Evolutionary conservation across 257 asterid genomes (phyloP).

Genomic region (Misopates orontium): DNA sequence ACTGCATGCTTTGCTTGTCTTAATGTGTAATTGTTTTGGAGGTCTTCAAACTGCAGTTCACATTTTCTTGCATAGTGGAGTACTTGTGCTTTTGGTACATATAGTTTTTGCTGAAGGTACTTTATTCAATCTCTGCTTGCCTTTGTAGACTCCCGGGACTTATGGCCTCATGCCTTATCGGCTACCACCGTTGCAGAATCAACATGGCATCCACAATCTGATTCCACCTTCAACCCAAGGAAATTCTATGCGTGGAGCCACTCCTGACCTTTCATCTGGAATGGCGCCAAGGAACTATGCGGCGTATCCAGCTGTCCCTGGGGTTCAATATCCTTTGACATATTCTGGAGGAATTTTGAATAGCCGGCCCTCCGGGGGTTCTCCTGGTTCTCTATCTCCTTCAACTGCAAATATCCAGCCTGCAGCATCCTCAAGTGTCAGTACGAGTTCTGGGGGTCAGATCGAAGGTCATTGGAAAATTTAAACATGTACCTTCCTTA

Average conservation of each 20-base stretch:
- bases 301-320: conserved; percentile 54
- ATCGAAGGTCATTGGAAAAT: conserved; percentile 64
- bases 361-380: conserved; percentile 48
- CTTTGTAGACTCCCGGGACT: conserved; percentile 76
- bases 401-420: conserved; percentile 55
- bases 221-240: conserved; percentile 70
- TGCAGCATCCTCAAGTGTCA: conserved; percentile 93
- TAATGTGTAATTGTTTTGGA: not conserved
- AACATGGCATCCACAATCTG: conserved; percentile 59
- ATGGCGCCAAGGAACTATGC: conserved; percentile 67
- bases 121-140: conserved; percentile 34
- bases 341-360: conserved; percentile 61
- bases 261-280: conserved; percentile 70
- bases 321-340: conserved; percentile 71
- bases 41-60: conserved; percentile 4
- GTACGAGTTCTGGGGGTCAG: conserved; percentile 68
- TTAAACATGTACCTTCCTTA: conserved; percentile 22
- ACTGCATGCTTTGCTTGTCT: not conserved
- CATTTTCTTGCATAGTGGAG: not conserved
- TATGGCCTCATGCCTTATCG: conserved; percentile 92
- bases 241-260: conserved; percentile 55
- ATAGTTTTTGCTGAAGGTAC: conserved; percentile 13
- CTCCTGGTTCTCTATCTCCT: conserved; percentile 62
- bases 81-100: conserved; percentile 16
- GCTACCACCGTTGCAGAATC: conserved; percentile 70